Evolutionary conservation across 2,329 filamentous ascomycete genomes (phyloP), one percentile per base, ranked within the genome.

Genomic region (Aspergillus uvarum): DNA sequence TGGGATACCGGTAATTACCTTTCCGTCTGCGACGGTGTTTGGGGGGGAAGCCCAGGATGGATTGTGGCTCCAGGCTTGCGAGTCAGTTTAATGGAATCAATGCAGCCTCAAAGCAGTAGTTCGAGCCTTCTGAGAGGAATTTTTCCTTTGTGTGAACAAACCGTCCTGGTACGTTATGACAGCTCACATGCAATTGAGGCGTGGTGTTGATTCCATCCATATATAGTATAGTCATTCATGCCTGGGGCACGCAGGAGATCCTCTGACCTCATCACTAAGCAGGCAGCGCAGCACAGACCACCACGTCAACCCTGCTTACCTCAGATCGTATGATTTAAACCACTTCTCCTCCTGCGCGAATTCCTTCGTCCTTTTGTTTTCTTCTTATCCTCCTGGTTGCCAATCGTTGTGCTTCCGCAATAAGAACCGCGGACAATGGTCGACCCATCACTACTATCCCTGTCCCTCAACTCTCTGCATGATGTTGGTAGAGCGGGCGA

Each of bases 271-370:
- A 16, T 54, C 22, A 54, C 38, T 54, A 54, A 29, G 26, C 26
- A 29, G 26, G 26, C 26, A 7, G 26, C 26, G 10, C 21, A 29
- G 10, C 52, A 54, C n/a, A 29, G 16, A 7, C 52, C 19, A 54
- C 5, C 22, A 7, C 14, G 31, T 14, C 24, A 44, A 19, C 6
- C 38, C 38, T 24, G 52, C 35, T 54, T 54, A 54, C 24, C 29
- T 54, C 47, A 54, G 2, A 54, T 47, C 52, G 38, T 44, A 32
- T 7, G 31, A 54, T 12, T 47, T 47, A 54, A 54, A 54, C 29
- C 38, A 35, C 32, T 12, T 35, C 51, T 29, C 12, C 3, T 3
- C 16, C 7, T 26, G 32, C n/a, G 38, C 52, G 7, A 54, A 44
- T 42, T 5, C 38, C 38, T 47, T 54, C 38, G 31, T 38, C 22